Percentiles rank a stretch among this genome's conserved stretches.
Evolutionary conservation across 768 basidiomycete genomes (phyloP).

Genomic region (Clitopilus hobsonii): DNA sequence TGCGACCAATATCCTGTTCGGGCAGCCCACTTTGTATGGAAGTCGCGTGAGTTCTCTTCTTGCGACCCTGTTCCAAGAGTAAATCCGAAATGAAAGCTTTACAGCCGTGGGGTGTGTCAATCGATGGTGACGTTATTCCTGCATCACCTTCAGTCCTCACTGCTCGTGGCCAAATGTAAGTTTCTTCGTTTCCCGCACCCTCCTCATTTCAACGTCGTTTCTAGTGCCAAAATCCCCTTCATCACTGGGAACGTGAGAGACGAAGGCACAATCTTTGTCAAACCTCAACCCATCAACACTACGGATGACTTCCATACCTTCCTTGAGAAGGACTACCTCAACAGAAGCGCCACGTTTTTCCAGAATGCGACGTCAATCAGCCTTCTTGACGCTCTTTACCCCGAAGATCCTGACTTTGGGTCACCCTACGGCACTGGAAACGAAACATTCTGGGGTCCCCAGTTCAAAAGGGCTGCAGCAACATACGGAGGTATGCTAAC

Average conservation of each 20-base stretch:
- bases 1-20: slow-evolving; percentile 12
- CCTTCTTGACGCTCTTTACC: slow-evolving; percentile 31
- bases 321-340: slow-evolving; percentile 15
- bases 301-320: slow-evolving; percentile 12
- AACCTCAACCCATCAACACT: slow-evolving; percentile 12
- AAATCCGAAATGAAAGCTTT: too few relatives aligned
- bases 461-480: slow-evolving; percentile 15
- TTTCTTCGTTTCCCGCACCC: not conserved
- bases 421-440: slow-evolving; percentile 40
- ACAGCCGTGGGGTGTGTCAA: slow-evolving; percentile 16
- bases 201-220: not conserved
- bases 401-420: slow-evolving; percentile 32
- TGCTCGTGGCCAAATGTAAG: slow-evolving; percentile 14
- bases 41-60: slow-evolving; percentile 14
- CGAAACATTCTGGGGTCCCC: slow-evolving; percentile 25
- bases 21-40: slow-evolving; percentile 11
- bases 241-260: slow-evolving; percentile 15
- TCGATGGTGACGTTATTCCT: slow-evolving; percentile 15
- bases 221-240: slow-evolving; percentile 15
- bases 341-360: slow-evolving; percentile 15
- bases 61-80: too few relatives aligned
- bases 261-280: slow-evolving; percentile 16
- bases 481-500: slow-evolving; percentile 10
- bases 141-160: slow-evolving; percentile 14
- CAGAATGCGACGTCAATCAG: slow-evolving; percentile 12